Evolutionary conservation across 2,329 filamentous ascomycete genomes (phyloP).

Genomic region (Ophiostoma novo-ulmi): DNA sequence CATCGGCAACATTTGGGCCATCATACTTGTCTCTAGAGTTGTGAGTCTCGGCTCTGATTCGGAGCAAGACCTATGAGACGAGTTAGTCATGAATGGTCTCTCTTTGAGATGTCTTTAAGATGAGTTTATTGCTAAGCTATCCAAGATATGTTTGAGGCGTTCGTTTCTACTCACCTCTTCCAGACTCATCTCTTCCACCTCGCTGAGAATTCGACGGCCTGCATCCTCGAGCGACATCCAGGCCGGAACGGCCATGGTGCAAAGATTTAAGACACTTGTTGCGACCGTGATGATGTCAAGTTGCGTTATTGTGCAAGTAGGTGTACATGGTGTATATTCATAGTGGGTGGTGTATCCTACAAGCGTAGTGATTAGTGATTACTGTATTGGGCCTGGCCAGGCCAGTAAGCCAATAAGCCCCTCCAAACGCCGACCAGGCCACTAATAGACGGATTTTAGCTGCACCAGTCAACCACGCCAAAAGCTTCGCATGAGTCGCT

Average conservation of each 20-base stretch:
- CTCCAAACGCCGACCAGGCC: conserved; percentile 2
- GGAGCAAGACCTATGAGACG: background rate
- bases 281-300: background rate
- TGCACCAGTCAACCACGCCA: background rate
- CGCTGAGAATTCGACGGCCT: conserved; percentile 48
- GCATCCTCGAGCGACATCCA: conserved; percentile 36
- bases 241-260: conserved; percentile 18
- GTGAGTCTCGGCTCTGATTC: background rate
- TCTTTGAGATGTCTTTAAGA: background rate
- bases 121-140: background rate
- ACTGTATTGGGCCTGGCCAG: background rate
- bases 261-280: background rate
- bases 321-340: background rate
- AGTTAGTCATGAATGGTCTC: background rate
- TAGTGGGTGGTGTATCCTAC: background rate
- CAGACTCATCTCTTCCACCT: conserved; percentile 53
- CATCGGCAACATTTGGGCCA: background rate
- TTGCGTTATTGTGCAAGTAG: background rate
- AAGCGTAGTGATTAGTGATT: background rate
- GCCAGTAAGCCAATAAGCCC: background rate
- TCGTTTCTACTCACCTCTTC: conserved; percentile 47
- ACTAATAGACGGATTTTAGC: background rate
- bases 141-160: background rate
- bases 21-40: background rate
- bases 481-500: background rate